phyloP scores from a whole-genome alignment of 768 basidiomycete genomes.

The Rhizopogon sp. region DNA sequence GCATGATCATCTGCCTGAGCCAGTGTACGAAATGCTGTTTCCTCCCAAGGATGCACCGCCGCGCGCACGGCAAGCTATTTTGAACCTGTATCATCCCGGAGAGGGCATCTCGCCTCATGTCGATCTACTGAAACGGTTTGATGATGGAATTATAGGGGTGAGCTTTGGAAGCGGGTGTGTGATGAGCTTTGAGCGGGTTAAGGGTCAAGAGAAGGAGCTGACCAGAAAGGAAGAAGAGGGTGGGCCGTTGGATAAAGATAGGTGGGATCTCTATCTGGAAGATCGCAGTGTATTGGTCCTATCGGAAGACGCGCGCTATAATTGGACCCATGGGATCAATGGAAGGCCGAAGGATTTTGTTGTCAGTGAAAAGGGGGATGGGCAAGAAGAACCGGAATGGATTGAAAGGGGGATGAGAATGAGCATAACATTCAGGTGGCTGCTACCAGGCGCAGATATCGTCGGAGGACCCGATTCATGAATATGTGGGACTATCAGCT shows the following conservation, averaged over 20 bases:
- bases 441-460: slow-evolving; percentile 79
- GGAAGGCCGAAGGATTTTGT: slow-evolving; percentile 58
- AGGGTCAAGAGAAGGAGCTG: slow-evolving; percentile 1
- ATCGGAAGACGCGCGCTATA: slow-evolving; percentile 75
- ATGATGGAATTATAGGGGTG: slow-evolving; percentile 85
- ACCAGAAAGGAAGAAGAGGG: not conserved
- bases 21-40: slow-evolving; percentile 57
- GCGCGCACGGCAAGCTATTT: slow-evolving; percentile 74
- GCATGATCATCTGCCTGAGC: slow-evolving; percentile 40
- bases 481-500: not conserved
- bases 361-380: slow-evolving; percentile 20
- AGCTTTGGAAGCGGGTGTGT: slow-evolving; percentile 77
- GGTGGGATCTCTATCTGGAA: slow-evolving; percentile 62
- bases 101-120: slow-evolving; percentile 88
- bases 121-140: slow-evolving; percentile 79
- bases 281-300: slow-evolving; percentile 74
- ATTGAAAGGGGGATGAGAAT: slow-evolving; percentile 54
- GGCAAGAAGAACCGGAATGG: slow-evolving; percentile 25
- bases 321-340: slow-evolving; percentile 87
- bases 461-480: slow-evolving; percentile 40
- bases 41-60: slow-evolving; percentile 34
- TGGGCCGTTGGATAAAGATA: slow-evolving; percentile 1
- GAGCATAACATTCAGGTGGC: slow-evolving; percentile 85
- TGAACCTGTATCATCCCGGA: slow-evolving; percentile 87
- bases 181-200: slow-evolving; percentile 61